Evolutionary conservation across 176 grass and related monocot species (phyloP).

Genomic region (Carex scoparia): DNA sequence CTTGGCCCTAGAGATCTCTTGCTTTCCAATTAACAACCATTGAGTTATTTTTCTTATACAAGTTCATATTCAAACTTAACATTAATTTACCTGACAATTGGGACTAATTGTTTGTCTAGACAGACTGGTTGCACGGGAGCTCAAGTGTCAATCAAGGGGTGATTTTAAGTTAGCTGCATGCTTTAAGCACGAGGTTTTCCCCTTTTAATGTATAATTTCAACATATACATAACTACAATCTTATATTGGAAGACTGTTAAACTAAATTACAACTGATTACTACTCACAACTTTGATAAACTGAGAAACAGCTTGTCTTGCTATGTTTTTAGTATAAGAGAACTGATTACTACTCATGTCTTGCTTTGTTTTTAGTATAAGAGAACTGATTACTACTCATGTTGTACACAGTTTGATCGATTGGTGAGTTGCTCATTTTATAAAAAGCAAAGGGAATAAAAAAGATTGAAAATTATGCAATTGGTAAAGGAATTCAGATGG

Average conservation of each 20-base stretch:
- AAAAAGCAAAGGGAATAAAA: background rate
- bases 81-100: background rate
- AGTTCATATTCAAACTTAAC: background rate
- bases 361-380: background rate
- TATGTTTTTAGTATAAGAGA: background rate
- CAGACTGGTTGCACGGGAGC: background rate
- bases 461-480: background rate
- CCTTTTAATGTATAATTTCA: background rate
- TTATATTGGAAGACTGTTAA: conserved; percentile 7
- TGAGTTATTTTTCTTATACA: background rate
- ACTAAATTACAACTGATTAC: background rate
- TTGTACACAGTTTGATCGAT: background rate
- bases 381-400: background rate
- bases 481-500: background rate
- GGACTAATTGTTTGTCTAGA: background rate
- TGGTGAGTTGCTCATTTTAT: background rate
- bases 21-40: background rate
- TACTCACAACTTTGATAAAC: background rate
- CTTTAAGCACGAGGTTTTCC: background rate
- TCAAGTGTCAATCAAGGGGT: background rate
- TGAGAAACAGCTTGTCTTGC: background rate
- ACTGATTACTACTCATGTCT: background rate
- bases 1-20: background rate
- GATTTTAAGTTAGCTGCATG: background rate
- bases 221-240: background rate